These are phyloP conservation scores for Epithele typhae DNA, from an alignment of 768 basidiomycete genomes.

Conservation along the genomic window DNA sequence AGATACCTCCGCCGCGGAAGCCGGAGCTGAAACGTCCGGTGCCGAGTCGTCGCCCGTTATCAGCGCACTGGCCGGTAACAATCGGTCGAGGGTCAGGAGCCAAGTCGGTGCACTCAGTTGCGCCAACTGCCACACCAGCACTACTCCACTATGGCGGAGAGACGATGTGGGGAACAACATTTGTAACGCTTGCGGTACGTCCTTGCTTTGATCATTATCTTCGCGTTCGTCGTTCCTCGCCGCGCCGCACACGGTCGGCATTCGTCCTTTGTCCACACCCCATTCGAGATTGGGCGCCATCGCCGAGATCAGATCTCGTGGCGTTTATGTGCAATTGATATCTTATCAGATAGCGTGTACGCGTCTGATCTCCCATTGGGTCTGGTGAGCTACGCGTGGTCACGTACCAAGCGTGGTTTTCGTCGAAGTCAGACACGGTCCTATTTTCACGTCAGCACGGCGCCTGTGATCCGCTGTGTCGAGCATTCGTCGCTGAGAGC, in stretches of 20 bases:
- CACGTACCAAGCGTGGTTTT: no score
- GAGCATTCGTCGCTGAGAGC: conserved; percentile 10
- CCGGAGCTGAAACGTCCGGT: conserved; percentile 10
- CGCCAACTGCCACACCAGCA: conserved; percentile 85
- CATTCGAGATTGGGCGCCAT: neutral
- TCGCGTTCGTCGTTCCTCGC: conserved; percentile 16
- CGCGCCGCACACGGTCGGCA: neutral
- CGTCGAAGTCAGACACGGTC: no score
- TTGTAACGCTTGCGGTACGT: conserved; percentile 92
- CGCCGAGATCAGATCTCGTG: conserved; percentile 9
- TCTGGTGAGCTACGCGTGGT: no score
- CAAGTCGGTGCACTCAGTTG: conserved; percentile 76
- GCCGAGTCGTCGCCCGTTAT: conserved; percentile 13
- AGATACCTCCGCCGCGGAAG: conserved; percentile 28
- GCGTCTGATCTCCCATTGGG: conserved; percentile 11
- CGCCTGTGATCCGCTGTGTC: no score
- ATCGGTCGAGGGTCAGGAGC: conserved; percentile 23
- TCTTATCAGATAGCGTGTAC: conserved; percentile 34
- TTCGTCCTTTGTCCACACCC: conserved; percentile 7
- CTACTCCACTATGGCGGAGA: conserved; percentile 86
- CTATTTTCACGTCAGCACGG: no score
- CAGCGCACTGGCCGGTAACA: conserved; percentile 16
- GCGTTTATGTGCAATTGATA: conserved; percentile 25
- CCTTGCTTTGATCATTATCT: conserved; percentile 19
- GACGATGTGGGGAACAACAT: conserved; percentile 91